Evolutionary conservation across 768 basidiomycete species (phyloP), one percentile per base, ranked within the genome.

Genomic region (Suillus subluteus): DNA sequence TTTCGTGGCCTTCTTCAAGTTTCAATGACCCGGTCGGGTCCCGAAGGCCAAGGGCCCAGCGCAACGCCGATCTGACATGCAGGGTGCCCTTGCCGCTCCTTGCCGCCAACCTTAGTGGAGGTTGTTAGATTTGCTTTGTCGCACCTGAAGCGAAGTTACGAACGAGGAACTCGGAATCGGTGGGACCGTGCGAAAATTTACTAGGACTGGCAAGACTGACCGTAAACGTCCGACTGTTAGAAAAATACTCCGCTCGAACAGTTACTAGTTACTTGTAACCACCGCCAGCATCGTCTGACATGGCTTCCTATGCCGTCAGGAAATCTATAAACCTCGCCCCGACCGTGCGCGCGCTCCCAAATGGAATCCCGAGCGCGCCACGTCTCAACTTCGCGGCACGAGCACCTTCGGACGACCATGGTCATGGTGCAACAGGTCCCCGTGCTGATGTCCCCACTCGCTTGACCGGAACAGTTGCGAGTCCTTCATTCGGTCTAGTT

Each of bases 301-400:
- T 91, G 88, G 87, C 89, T 76, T 81, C 88, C 72, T 82, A 89
- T 76, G 88, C 85, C 82, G 83, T 87, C 73, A 92, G 90, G 90
- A 94, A 89, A 81, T 90, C 91, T 69, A 82, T 94, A 73, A 93
- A 88, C 79, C 82, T 97, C 69, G 79, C 91, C 41, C 93, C 95
- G 66, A 94, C 94, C 41, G 88, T 93, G 70, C 87, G 92, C 74
- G 82, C 88, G 7, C 86, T 93, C 66, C 84, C 95, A 54, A 88
- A 86, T 41, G 96, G 96, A 67, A 84, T 95, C 16, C 96, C 96
- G 38, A 77, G 78, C 71, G 92, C 89, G 8, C 88, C 92, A 41
- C 83, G 87, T 61, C 81, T 98, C 76, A 92, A 91, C 80, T 82
- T 94, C 74, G 79, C 86, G 67, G 88, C 86, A 56, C 88, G 88